Evolutionary conservation across 225 moss, liverwort and hornwort species (phyloP).

Genomic region (Marchantia polymorpha): DNA sequence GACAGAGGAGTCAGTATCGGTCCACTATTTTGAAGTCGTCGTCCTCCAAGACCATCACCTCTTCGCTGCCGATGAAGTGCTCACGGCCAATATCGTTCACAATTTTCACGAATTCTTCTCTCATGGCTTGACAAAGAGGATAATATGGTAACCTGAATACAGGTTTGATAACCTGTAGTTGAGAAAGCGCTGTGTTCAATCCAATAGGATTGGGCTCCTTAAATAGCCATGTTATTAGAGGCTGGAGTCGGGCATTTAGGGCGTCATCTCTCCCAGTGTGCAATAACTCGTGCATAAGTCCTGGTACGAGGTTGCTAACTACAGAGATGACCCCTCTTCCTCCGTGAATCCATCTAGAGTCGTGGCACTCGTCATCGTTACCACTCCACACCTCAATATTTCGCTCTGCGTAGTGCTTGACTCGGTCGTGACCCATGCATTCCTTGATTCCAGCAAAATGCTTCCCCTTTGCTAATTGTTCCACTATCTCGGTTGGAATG

Average conservation of each 20-base stretch:
- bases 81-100: slow-evolving; percentile 74
- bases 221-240: slow-evolving; percentile 77
- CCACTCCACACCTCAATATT: slow-evolving; percentile 81
- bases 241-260: slow-evolving; percentile 63
- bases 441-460: slow-evolving; percentile 91
- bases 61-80: slow-evolving; percentile 64
- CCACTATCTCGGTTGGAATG: slow-evolving; percentile 57
- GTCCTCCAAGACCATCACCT: slow-evolving; percentile 42
- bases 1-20: slow-evolving; percentile 35
- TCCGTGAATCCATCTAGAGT: slow-evolving; percentile 68
- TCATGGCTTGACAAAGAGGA: slow-evolving; percentile 53
- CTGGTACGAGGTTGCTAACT: slow-evolving; percentile 82
- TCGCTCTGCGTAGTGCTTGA: slow-evolving; percentile 48
- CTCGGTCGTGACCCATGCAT: slow-evolving; percentile 72
- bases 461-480: slow-evolving; percentile 46
- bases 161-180: slow-evolving; percentile 71
- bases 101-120: slow-evolving; percentile 64
- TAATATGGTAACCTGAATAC: slow-evolving; percentile 87
- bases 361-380: slow-evolving; percentile 88
- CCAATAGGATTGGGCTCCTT: slow-evolving; percentile 86
- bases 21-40: slow-evolving; percentile 33
- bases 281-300: slow-evolving; percentile 57
- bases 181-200: slow-evolving; percentile 78
- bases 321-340: slow-evolving; percentile 89
- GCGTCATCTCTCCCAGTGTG: slow-evolving; percentile 54